Conservation (phyloP, 148 eudicot genomes). For the Cornus florida region DNA sequence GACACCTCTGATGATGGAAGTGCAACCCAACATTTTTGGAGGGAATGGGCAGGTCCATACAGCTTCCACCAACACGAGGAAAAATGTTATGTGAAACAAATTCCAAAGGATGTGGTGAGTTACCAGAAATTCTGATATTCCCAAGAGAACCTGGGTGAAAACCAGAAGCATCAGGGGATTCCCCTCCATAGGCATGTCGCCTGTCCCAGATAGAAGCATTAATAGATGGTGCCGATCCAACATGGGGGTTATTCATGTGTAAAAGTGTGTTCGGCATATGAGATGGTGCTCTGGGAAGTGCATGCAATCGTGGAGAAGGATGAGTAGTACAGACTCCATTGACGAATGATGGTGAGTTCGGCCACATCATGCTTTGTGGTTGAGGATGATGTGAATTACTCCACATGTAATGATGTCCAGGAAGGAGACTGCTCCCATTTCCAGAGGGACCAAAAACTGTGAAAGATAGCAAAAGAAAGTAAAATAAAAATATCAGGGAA, state of each 20-base stretch:
- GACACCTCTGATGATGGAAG: constrained; percentile 56
- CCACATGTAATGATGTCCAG: constrained; percentile 64
- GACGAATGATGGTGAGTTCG: constrained; percentile 54
- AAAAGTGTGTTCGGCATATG: constrained; percentile 49
- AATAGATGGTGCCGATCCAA: constrained; percentile 74
- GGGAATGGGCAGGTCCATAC: constrained; percentile 56
- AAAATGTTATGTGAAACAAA: constrained; percentile 50
- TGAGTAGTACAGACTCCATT: constrained; percentile 45
- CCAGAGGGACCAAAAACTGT: constrained; percentile 58
- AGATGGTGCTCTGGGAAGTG: constrained; percentile 50
- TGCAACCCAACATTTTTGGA: constrained; percentile 53
- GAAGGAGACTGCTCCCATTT: constrained; percentile 50
- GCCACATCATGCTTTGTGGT: constrained; percentile 56
- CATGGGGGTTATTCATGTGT: constrained; percentile 56
- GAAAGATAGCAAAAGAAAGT: constrained; percentile 14
- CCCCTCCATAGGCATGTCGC: constrained; percentile 50
- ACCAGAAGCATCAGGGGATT: constrained; percentile 57
- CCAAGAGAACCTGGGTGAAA: constrained; percentile 72
- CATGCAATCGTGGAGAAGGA: constrained; percentile 44
- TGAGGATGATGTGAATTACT: constrained; percentile 46
- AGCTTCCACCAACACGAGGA: constrained; percentile 55
- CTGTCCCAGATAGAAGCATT: constrained; percentile 78
- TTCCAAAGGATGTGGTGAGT: constrained; percentile 61
- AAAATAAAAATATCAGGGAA: constrained; percentile 4
- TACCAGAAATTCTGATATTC: constrained; percentile 53